phyloP scores from a whole-genome alignment of 768 basidiomycete genomes.

The Artomyces pyxidatus region DNA sequence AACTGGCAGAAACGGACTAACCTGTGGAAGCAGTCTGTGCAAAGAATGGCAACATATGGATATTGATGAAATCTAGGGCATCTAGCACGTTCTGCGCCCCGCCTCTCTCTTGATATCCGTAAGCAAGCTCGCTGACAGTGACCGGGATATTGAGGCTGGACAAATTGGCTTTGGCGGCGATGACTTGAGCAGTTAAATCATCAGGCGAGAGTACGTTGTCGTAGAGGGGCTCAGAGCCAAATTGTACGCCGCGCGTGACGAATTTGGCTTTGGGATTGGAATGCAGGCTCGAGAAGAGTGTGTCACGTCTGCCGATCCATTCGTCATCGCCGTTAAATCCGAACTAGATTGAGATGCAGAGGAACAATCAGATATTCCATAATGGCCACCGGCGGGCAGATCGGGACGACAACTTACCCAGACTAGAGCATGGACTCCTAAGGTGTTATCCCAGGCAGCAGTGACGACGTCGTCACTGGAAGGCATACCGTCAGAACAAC shows the following conservation, averaged over 20 bases:
- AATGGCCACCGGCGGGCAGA: no score
- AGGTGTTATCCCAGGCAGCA: slow-evolving; percentile 59
- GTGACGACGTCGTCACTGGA: slow-evolving; percentile 51
- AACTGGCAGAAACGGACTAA: slow-evolving; percentile 18
- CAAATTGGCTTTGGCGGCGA: slow-evolving; percentile 38
- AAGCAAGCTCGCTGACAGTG: slow-evolving; percentile 40
- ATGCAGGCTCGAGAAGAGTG: slow-evolving; percentile 20
- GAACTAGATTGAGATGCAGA: slow-evolving; percentile 16
- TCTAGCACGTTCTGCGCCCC: slow-evolving; percentile 48
- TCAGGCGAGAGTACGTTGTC: slow-evolving; percentile 45
- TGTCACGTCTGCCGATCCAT: slow-evolving; percentile 20
- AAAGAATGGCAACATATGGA: slow-evolving; percentile 70
- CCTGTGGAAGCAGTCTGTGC: slow-evolving; percentile 46
- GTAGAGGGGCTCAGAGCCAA: slow-evolving; percentile 64
- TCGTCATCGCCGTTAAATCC: slow-evolving; percentile 20
- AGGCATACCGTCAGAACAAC: background rate
- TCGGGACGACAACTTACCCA: slow-evolving; percentile 41
- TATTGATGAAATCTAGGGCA: slow-evolving; percentile 56
- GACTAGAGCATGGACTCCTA: slow-evolving; percentile 67
- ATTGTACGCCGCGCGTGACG: slow-evolving; percentile 58
- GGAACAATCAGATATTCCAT: background rate
- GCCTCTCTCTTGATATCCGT: slow-evolving; percentile 39
- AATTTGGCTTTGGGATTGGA: slow-evolving; percentile 39
- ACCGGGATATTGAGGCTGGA: slow-evolving; percentile 52
- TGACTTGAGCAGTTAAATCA: slow-evolving; percentile 44